Percentiles rank a stretch among this genome's conserved stretches.
These are phyloP conservation scores for Diplosphaera chodatii DNA, from an alignment of 139 green algal species.

Conservation along the genomic window DNA sequence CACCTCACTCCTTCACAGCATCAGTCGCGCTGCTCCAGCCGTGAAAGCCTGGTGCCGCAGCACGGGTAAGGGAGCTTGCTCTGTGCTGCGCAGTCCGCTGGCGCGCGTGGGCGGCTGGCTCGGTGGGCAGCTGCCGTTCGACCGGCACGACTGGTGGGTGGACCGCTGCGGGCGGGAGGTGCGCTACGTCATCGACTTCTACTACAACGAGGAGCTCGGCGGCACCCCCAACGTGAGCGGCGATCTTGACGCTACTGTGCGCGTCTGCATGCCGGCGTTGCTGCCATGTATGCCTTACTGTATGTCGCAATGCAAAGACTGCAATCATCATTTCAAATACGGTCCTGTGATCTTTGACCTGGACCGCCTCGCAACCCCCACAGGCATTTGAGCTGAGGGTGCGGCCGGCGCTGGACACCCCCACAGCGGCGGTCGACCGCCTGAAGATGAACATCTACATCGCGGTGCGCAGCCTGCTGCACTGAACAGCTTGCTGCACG, in stretches of 20 bases:
- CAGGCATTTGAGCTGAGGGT: conserved; percentile 81
- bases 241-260: neutral
- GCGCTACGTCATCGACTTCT: conserved; percentile 97
- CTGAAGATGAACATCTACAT: conserved; percentile 88
- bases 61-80: no score
- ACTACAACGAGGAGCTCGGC: conserved; percentile 89
- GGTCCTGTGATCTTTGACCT: no score
- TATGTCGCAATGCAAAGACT: no score
- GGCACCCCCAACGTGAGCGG: conserved; percentile 59
- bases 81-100: conserved; percentile 49
- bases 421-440: conserved; percentile 63
- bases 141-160: conserved; percentile 94
- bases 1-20: no score
- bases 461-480: conserved; percentile 4
- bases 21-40: no score
- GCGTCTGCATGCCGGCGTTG: no score
- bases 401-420: conserved; percentile 81
- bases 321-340: no score
- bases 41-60: no score
- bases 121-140: conserved; percentile 73
- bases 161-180: conserved; percentile 78
- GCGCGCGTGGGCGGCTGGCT: conserved; percentile 59
- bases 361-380: neutral
- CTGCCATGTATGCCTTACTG: no score
- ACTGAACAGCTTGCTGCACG: no score